Base-by-base conservation (phyloP, 371 early-diverging fungal genomes). In the Mortierella sp. region DNA sequence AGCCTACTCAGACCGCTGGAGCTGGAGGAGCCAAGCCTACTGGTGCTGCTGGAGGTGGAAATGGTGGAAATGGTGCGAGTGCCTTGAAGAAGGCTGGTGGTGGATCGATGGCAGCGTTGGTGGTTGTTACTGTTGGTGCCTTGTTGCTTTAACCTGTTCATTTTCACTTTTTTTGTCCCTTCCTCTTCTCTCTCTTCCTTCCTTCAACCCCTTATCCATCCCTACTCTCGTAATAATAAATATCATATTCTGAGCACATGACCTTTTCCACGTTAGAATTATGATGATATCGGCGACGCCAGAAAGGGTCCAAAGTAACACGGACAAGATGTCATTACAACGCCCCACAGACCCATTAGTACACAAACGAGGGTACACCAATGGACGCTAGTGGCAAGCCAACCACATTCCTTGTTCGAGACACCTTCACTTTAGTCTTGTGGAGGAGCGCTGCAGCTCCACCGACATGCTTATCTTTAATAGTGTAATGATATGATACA, bases 81-180 rank as follows among this genome's bases (percentile, higher is more conserved):
- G 57, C 10, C 3, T 38, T 26, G 57, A 26, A 11, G 58, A 60
- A 31, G 34, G 31, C 28, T 8, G 28, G 21, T 38, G 38, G 38
- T 7, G 65, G 65, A 21, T 65, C 65, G 21, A n/a, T 72, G 72
- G 50, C 54, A 19, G 45, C 72, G 34, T n/a, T 72, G 47, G 72
- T 34, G 21, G 34, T 72, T 48, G 50, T 63, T 2, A 38, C 76
- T 14, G 19, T 60, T 31, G 72, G 50, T 14, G 76, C 76, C 24
- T 57, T 75, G 24, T 34, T 80, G 50, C 48, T 79, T 38, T 80
- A 63, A 72, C 11, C 71, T 45, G 28, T 71, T 45, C 68, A 9
- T 38, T 68, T 42, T 65, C 42, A 38, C 21, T 68, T 21, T 44
- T 42, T 34, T 68, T 68, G 1, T 7, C 16, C 3, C 57, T 21